Base-by-base conservation (phyloP, 306 rosid species). In the Malus asiatica region DNA sequence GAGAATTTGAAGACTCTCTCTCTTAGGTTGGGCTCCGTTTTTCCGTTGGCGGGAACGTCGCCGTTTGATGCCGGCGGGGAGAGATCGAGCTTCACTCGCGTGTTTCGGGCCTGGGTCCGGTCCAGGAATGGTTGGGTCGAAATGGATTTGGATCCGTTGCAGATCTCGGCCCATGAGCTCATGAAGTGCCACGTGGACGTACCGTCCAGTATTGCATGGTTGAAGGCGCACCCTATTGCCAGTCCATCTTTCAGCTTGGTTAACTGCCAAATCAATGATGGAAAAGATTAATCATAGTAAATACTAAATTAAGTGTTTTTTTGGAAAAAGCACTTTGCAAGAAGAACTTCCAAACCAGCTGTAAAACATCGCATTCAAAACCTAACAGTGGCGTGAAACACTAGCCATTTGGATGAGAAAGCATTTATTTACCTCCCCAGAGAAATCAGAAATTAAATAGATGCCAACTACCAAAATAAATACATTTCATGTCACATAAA, bases 101-200 rank as follows among this genome's bases (percentile, higher is more conserved):
- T 89, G 90, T 80, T 84, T 0, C 97, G 97, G 55, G 86, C 89
- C 60, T 95, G 83, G 51, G 96, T 88, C 15, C 99, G 85, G 3
- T 95, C 96, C 4, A 88, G 79, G 78, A 92, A 90, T 4, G 99
- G 99, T 8, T 45, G 72, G 73, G 81, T 78, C 19, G 96, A 79
- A 10, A 87, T 76, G 8, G 84, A 68, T 4, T 83, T 71, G 23
- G 93, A 59, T 0, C 97, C 97, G 0, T 78, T 27, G 71, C 97
- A 92, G 29, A 87, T 71, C 79, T 88, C 93, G 11, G 97, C 92
- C 99, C 99, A 95, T 14, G 99, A 86, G 22, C 80, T 92, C 97
- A 95, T 88, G 86, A 95, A 95, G 57, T 92, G 96, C 99, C 99
- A 95, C 70, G 97, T 92, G 88, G 97, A 82, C 0, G 96, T 88